Evolutionary conservation across 768 basidiomycete species (phyloP).

Genomic region (Termitomyces sp.): DNA sequence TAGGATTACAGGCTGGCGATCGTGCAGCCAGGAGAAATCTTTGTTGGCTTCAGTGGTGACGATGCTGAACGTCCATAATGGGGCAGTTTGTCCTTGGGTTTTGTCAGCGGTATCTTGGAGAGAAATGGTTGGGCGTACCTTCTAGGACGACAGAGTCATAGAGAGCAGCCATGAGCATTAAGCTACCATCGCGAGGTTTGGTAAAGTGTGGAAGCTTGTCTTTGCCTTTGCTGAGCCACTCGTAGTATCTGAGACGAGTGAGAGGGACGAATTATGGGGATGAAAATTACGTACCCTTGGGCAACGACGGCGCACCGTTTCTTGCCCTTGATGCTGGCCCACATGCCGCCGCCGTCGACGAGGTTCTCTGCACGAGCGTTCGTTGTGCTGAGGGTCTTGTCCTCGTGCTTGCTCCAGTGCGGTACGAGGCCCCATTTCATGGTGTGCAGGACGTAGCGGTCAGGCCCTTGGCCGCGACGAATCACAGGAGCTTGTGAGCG

Average conservation of each 20-base stretch:
- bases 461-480: constrained; percentile 30
- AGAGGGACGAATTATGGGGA: neutral
- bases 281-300: constrained; percentile 43
- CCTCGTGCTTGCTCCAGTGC: constrained; percentile 75
- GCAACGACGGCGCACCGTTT: constrained; percentile 85
- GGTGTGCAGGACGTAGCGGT: constrained; percentile 58
- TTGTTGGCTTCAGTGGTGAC: constrained; percentile 77
- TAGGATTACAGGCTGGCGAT: constrained; percentile 84
- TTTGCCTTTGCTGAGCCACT: constrained; percentile 87
- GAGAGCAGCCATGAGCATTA: constrained; percentile 86
- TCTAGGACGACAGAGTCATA: constrained; percentile 73
- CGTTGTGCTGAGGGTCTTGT: constrained; percentile 72
- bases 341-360: constrained; percentile 72
- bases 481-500: constrained; percentile 76
- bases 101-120: neutral
- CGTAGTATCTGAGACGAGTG: constrained; percentile 65
- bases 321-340: constrained; percentile 75
- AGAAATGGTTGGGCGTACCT: constrained; percentile 29
- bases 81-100: constrained; percentile 42
- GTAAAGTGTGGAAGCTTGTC: constrained; percentile 79
- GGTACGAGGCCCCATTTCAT: constrained; percentile 93
- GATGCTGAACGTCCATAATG: constrained; percentile 81
- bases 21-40: constrained; percentile 82
- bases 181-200: constrained; percentile 52
- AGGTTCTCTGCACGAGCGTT: constrained; percentile 88